Evolutionary conservation across 768 basidiomycete genomes (phyloP).

Genomic region (Leccinellum luteum): DNA sequence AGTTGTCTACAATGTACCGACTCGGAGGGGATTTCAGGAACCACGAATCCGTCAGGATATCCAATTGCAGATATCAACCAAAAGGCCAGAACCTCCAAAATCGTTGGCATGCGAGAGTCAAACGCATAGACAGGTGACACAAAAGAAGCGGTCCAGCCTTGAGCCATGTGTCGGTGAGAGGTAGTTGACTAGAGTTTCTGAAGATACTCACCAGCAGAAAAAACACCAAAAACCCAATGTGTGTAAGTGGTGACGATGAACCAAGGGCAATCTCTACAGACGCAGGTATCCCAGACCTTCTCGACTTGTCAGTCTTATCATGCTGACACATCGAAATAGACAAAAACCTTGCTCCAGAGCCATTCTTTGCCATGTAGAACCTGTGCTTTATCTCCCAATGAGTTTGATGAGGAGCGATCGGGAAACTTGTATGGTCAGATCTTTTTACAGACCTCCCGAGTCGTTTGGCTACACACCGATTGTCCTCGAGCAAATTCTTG

Average conservation of each 20-base stretch:
- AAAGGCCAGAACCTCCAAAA: constrained; percentile 50
- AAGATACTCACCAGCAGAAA: constrained; percentile 35
- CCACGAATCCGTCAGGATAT: constrained; percentile 29
- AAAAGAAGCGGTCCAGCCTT: constrained; percentile 55
- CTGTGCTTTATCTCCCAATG: background rate
- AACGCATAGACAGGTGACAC: constrained; percentile 45
- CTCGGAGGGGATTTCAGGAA: constrained; percentile 26
- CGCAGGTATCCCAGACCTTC: constrained; percentile 42
- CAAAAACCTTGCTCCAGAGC: constrained; percentile 52
- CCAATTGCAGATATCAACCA: constrained; percentile 57
- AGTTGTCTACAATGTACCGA: constrained; percentile 19
- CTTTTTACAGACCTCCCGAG: background rate
- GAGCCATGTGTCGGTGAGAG: constrained; percentile 4
- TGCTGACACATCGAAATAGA: background rate
- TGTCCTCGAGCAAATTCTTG: constrained; percentile 30
- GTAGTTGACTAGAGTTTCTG: background rate
- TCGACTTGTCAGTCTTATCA: constrained; percentile 5
- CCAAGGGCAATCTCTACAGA: constrained; percentile 33
- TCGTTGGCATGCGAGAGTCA: constrained; percentile 42
- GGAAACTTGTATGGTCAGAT: constrained; percentile 19
- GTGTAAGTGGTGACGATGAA: constrained; percentile 45
- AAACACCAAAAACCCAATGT: constrained; percentile 44
- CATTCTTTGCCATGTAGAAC: constrained; percentile 40
- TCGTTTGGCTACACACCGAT: constrained; percentile 13
- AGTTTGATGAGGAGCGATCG: constrained; percentile 8